These are phyloP conservation scores for Penicillium brevicompactum DNA, from an alignment of 2,329 filamentous ascomycete species.

Conservation along the genomic window DNA sequence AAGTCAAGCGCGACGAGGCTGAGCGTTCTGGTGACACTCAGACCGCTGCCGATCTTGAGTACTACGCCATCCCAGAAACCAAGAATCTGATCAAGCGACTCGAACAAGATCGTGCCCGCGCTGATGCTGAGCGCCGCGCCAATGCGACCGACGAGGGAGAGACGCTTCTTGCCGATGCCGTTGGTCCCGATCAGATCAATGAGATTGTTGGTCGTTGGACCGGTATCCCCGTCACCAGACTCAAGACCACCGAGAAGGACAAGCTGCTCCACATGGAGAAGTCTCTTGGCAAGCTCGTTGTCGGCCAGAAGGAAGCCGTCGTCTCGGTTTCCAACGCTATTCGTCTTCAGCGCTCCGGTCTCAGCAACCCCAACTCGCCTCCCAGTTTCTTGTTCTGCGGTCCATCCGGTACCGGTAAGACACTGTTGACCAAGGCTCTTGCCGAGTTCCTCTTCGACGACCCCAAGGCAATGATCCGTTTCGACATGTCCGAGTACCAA, in stretches of 20 bases:
- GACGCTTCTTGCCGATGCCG: conserved; percentile 83
- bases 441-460: conserved; percentile 99
- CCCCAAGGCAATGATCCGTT: conserved; percentile 94
- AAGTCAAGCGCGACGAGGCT: conserved; percentile 92
- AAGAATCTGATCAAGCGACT: conserved; percentile 76
- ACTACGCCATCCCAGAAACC: conserved; percentile 95
- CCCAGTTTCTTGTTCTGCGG: conserved; percentile 99
- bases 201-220: conserved; percentile 97
- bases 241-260: conserved; percentile 95
- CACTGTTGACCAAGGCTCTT: conserved; percentile 90
- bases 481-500: conserved; percentile 99
- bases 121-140: conserved; percentile 67
- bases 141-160: conserved; percentile 63
- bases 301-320: conserved; percentile 94
- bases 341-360: conserved; percentile 88
- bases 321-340: conserved; percentile 93
- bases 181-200: conserved; percentile 97
- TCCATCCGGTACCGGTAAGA: conserved; percentile 97
- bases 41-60: conserved; percentile 90
- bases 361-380: conserved; percentile 93
- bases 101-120: conserved; percentile 76
- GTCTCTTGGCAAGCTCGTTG: conserved; percentile 77
- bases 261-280: conserved; percentile 98
- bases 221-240: conserved; percentile 92
- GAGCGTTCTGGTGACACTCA: conserved; percentile 80